phyloP scores from a whole-genome alignment of 192 early-diverging fungal species.

The Backusella morwellensis region DNA sequence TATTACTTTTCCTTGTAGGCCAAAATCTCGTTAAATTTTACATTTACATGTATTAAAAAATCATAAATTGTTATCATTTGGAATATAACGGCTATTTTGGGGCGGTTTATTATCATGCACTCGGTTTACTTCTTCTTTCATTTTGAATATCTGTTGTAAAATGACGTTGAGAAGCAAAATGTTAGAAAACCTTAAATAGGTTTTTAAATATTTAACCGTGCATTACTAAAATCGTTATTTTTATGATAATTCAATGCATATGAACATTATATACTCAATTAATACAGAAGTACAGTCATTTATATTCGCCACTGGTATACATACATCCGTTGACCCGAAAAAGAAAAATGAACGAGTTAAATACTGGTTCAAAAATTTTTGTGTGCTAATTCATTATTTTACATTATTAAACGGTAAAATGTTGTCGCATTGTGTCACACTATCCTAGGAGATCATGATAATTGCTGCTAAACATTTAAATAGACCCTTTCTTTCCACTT shows the following conservation, averaged over 20 bases:
- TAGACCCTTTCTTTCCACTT: neutral
- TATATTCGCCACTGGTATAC: neutral
- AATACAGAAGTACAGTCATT: neutral
- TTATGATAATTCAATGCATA: neutral
- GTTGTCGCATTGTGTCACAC: neutral
- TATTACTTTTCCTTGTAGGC: too few relatives aligned
- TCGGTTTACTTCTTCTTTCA: too few relatives aligned
- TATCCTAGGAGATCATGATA: neutral
- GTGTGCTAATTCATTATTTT: neutral
- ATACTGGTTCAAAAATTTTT: neutral
- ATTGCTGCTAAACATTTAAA: neutral
- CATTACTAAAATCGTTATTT: neutral
- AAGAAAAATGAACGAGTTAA: neutral
- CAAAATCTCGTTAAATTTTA: too few relatives aligned
- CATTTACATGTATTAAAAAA: too few relatives aligned
- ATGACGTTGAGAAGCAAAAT: neutral
- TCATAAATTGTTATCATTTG: too few relatives aligned
- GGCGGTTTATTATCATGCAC: too few relatives aligned
- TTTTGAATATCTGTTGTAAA: too few relatives aligned
- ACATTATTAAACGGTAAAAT: constrained; percentile 8
- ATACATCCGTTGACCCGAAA: neutral
- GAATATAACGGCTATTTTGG: too few relatives aligned
- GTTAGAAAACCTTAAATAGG: neutral
- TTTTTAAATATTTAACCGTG: neutral
- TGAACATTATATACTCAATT: neutral